These are phyloP conservation scores for Tuber brumale DNA, from an alignment of 495 filamentous ascomycete genomes.

Conservation along the genomic window DNA sequence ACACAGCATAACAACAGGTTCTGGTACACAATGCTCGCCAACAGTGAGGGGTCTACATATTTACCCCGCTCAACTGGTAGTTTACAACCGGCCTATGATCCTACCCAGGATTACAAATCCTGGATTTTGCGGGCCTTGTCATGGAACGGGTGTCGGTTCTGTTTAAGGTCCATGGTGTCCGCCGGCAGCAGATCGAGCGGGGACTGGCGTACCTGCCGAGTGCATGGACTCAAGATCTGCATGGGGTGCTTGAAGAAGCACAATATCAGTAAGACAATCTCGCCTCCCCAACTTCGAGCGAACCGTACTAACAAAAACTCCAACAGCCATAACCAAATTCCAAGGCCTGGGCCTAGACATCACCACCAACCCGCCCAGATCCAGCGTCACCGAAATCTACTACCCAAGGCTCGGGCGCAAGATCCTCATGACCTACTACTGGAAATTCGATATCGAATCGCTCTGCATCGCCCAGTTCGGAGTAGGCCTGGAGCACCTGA, in stretches of 20 bases:
- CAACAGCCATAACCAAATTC: background rate
- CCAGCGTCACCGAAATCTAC: background rate
- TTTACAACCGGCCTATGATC: background rate
- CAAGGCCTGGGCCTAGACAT: background rate
- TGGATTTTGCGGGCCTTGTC: background rate
- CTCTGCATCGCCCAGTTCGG: conserved; percentile 1
- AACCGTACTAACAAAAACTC: background rate
- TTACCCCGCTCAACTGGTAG: background rate
- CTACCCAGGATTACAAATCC: background rate
- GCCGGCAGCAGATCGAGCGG: background rate
- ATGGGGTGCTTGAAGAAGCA: background rate
- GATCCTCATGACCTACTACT: background rate
- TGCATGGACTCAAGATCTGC: background rate
- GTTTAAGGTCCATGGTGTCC: background rate
- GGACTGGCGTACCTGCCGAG: background rate
- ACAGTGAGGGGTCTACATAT: background rate
- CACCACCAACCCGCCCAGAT: background rate
- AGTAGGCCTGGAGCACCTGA: background rate
- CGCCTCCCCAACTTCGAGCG: background rate
- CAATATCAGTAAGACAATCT: background rate
- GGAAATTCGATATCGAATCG: background rate
- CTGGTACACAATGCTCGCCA: background rate
- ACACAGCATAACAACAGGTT: background rate
- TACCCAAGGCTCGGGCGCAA: background rate
- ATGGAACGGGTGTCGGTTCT: background rate